Evolutionary conservation across 306 rosid species (phyloP).

Genomic region (Vigna mungo): DNA sequence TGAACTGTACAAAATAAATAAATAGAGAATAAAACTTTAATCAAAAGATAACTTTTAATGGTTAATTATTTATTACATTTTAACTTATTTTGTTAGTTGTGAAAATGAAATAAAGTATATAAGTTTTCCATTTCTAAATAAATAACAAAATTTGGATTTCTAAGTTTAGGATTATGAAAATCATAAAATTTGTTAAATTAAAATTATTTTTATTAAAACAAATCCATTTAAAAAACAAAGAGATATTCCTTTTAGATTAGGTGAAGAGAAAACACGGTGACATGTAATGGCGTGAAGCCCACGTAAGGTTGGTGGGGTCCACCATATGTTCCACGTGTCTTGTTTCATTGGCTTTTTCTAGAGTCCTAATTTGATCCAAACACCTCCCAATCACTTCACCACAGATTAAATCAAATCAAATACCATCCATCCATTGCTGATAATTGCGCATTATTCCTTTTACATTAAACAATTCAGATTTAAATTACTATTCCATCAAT

Average conservation of each 20-base stretch:
- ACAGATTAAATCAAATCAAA: neutral
- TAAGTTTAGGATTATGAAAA: neutral
- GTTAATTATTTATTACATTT: too few species aligned
- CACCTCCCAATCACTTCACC: neutral
- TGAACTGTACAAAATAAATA: too few species aligned
- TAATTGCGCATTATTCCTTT: neutral
- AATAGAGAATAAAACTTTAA: too few species aligned
- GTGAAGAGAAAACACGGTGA: constrained; percentile 16
- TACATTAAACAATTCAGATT: neutral
- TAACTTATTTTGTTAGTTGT: too few species aligned
- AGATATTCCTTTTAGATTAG: neutral
- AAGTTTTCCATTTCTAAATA: neutral
- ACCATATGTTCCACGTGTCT: constrained; percentile 8
- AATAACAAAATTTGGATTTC: too few species aligned
- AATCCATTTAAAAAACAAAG: too few species aligned
- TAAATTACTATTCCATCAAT: neutral
- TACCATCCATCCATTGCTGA: neutral
- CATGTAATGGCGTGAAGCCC: neutral
- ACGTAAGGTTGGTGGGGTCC: constrained; percentile 30
- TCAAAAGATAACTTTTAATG: too few species aligned
- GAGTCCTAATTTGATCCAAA: constrained; percentile 26
- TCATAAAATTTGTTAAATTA: neutral
- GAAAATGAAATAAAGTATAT: neutral
- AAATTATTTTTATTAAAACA: neutral
- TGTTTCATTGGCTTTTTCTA: neutral